Evolutionary conservation across 768 basidiomycete genomes (phyloP).

Genomic region (Termitomyces sp.): DNA sequence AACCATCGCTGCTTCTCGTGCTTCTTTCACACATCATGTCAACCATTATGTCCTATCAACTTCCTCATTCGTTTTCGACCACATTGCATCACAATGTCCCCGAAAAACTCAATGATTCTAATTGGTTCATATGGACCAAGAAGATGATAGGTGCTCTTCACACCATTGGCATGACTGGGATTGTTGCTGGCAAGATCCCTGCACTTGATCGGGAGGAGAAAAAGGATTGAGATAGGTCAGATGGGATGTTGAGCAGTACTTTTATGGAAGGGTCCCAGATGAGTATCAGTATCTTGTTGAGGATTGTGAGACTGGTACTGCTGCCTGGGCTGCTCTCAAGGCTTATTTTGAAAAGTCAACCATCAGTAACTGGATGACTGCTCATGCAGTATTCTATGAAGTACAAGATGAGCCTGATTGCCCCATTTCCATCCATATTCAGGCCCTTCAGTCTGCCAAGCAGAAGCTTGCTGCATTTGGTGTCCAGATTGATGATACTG

Average conservation of each 20-base stretch:
- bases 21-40: background rate
- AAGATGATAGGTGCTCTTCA: too few species aligned
- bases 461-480: conserved; percentile 6
- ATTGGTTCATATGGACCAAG: too few species aligned
- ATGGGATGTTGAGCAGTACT: background rate
- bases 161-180: too few species aligned
- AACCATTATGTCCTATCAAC: background rate
- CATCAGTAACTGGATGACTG: conserved; percentile 8
- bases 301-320: conserved; percentile 3
- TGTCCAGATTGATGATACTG: too few species aligned
- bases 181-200: too few species aligned
- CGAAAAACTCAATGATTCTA: background rate
- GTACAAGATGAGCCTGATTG: too few species aligned
- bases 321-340: conserved; percentile 8
- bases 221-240: background rate
- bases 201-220: too few species aligned
- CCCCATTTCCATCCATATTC: too few species aligned
- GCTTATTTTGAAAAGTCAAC: conserved; percentile 11
- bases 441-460: too few species aligned
- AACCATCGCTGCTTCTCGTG: background rate
- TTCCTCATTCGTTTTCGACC: background rate
- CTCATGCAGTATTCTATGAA: too few species aligned
- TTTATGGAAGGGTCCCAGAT: background rate
- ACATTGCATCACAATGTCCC: background rate
- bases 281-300: conserved; percentile 6